Evolutionary conservation across 208 protist species (phyloP), one percentile per base, ranked within the genome.

Genomic region (Balamuthia mandrillaris): DNA sequence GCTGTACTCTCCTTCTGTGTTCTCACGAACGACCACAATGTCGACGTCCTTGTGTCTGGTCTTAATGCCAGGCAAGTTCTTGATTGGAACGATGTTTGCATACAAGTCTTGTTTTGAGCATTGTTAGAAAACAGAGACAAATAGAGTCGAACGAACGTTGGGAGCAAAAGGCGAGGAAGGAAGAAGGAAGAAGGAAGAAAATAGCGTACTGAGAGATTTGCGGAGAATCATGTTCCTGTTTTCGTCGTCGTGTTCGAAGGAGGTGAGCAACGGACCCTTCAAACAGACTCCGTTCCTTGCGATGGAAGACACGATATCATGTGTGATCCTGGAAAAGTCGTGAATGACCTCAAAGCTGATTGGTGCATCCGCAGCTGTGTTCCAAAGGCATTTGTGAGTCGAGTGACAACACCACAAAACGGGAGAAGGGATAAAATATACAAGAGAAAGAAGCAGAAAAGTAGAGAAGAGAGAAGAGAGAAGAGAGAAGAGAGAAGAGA

Each of bases 1-100:
- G 24, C 82, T 86, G 66, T 95, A 95, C 84, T 92, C 87, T 56
- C 89, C 93, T 56, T 95, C 93, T 37, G 93, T 94, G 83, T 95
- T 95, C 61, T 95, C 92, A 70, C 93, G 89, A 14, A 95, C 82
- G 42, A 95, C 85, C 33, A 92, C 92, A 6, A 93, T 79, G 63
- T 95, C 91, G 31, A 95, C 86, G 33, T 91, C 60, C 33, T 89
- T 45, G 47, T 92, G 87, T 61, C 86, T 84, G 10, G 89, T 92
- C 74, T 90, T 89, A 83, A 85, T 84, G 54, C 89, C 89, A 58
- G 78, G 65, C 56, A 92, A 7, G 42, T 12, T 77, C 66, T 77
- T 47, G 56, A 63, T 63, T 21, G 56, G 56, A 18, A 63, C 56
- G 24, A 63, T 63, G 56, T 63, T 63, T 18, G 56, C 56, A 21